Base-by-base conservation (phyloP, 176 grass and related monocot species). In the Rhynchospora tenuis region DNA sequence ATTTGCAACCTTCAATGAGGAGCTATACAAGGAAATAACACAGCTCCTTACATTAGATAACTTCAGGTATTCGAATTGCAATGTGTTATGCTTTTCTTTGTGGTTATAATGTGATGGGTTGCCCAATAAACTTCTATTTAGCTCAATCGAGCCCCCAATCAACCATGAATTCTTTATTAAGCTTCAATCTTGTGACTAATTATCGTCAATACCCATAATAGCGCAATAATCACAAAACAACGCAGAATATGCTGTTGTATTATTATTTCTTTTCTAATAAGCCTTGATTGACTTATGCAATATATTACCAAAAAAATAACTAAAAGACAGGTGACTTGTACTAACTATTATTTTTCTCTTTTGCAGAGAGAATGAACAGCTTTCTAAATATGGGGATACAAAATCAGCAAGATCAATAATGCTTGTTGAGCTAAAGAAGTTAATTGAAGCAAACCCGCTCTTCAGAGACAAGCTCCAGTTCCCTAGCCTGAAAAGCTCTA, bases 351-450 rank as follows among this genome's bases (percentile, higher is more conserved):
- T 86, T 88, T 33, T 62, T 62, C 2, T 38, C 33, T 38, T 83
- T 86, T 26, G 38, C 81, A 98, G 95, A 85, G 92, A 98, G 89
- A 98, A 98, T 85, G 95, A 98, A 51, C 95, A 98, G 83, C 92
- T 98, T 54, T 98, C 95, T 13, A 98, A 98, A 85, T 98, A 98
- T n/a, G 95, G 95, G 5, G 95, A 98, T 88, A 98, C 95, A 85
- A 98, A 98, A 81, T 98, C 95, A 74, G 95, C 95, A 62, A 93
- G 95, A 79, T 66, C 88, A 64, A 98, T 98, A 90, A 95, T 98
- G 95, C 92, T 98, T 82, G 91, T 95, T 80, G 95, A 98, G 61
- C 84, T 98, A 24, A 98, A 98, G 84, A 98, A 98, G 73, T 84
- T 98, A 72, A 98, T 98, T 44, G 95, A 98, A 87, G 95, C 95